Conservation (phyloP, 768 basidiomycete species). For the Collybia sordida region DNA sequence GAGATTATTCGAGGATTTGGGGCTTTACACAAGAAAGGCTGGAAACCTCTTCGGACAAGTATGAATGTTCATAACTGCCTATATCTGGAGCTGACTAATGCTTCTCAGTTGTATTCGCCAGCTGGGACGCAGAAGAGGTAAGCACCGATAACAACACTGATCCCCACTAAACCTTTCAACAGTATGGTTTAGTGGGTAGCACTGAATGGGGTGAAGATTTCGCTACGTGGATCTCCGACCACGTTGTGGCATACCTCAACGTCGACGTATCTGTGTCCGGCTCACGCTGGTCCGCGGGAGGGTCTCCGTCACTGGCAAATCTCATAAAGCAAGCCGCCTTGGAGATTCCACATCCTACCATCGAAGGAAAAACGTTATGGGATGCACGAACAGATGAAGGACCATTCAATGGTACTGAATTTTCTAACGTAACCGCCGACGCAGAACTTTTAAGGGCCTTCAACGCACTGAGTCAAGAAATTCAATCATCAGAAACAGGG, state of each 20-base stretch:
- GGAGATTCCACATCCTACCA: constrained; percentile 73
- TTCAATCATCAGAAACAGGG: constrained; percentile 35
- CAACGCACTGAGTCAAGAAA: constrained; percentile 29
- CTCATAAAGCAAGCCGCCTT: constrained; percentile 68
- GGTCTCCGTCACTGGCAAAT: constrained; percentile 82
- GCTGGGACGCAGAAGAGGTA: constrained; percentile 77
- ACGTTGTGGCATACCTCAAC: constrained; percentile 88
- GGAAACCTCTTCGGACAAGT: constrained; percentile 78
- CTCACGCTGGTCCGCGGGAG: constrained; percentile 53
- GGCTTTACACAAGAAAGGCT: constrained; percentile 62
- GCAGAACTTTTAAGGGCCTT: constrained; percentile 41
- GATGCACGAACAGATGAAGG: constrained; percentile 69
- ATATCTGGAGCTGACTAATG: not conserved
- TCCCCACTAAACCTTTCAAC: constrained; percentile 4
- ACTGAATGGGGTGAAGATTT: constrained; percentile 98
- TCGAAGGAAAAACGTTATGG: constrained; percentile 69
- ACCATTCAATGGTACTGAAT: constrained; percentile 34
- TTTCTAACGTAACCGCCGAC: constrained; percentile 30
- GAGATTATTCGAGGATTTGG: constrained; percentile 81
- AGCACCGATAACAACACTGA: constrained; percentile 21
- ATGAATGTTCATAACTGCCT: not conserved
- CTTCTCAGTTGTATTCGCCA: constrained; percentile 56
- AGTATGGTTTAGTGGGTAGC: constrained; percentile 75
- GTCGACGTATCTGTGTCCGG: constrained; percentile 69
- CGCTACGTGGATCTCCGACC: constrained; percentile 69